Evolutionary conservation across 371 early-diverging fungal genomes (phyloP), one percentile per base, ranked within the genome.

Genomic region (Apophysomyces ossiformis): DNA sequence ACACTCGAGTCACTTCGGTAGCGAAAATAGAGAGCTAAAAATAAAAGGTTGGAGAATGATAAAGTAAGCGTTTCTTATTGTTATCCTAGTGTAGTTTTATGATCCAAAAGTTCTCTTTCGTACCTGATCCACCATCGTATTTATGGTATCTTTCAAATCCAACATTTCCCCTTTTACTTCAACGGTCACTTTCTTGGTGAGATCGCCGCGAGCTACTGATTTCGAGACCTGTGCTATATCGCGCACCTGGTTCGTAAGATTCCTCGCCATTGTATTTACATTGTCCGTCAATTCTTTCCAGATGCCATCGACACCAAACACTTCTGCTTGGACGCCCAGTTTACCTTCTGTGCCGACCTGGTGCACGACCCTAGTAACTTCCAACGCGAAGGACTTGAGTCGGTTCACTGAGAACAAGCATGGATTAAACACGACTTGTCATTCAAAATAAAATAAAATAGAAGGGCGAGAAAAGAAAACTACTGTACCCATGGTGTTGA

Each of bases 401-500:
- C 73, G 73, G 60, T 76, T 71, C 15, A 76, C 76, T 73, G 46
- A 43, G 39, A 46, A 50, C 18, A 62, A 16, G 45, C 16, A 65
- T 32, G 32, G n/a, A 43, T 41, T 18, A 1, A 13, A 13, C 37
- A 11, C 32, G 15, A 37, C 36, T 58, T 18, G 0, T 36, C 47
- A n/a, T 46, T 5, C 37, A 15, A 54, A 0, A 47, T 32, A 54
- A n/a, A n/a, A n/a, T n/a, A 63, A 63, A 37, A 21, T 11, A 37
- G 21, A 32, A 32, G 32, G 3, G 32, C 2, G 32, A 26, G 32
- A 26, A 26, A 26, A 26, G 32, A 26, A 26, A 3, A 26, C 2
- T 26, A 9, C 11, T 15, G 11, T 83, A 80, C 89, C 91, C 92
- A 92, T 92, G 3, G 82, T 83, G 71, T 92, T 92, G 45, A 92